Conservation (phyloP, 225 moss, liverwort and hornwort species). For the Pseudoscleropodium purum region DNA sequence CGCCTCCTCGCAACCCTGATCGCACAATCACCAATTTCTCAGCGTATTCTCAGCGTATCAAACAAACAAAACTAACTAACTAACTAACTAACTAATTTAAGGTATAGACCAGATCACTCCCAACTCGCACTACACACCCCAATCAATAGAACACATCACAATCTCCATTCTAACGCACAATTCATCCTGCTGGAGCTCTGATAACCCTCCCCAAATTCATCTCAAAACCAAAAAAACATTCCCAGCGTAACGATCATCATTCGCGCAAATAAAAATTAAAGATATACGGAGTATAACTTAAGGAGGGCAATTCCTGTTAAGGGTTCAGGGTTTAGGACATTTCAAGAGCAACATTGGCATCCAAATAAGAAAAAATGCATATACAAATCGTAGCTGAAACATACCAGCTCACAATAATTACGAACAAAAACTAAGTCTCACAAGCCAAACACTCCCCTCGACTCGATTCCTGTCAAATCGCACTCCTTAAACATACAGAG, state of each 20-base stretch:
- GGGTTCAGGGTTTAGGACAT: neutral
- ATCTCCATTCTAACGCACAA: neutral
- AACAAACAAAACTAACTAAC: no score
- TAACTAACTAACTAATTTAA: no score
- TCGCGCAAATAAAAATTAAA: neutral
- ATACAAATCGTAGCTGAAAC: neutral
- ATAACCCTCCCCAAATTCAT: neutral
- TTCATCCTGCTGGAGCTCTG: neutral
- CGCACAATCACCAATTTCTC: neutral
- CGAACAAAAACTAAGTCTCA: neutral
- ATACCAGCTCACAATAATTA: neutral
- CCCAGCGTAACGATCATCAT: neutral
- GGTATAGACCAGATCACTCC: neutral
- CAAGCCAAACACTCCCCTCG: neutral
- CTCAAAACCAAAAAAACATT: neutral
- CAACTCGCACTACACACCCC: neutral
- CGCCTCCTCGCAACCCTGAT: neutral
- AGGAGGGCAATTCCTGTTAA: no score
- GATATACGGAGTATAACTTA: no score
- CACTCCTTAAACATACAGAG: neutral
- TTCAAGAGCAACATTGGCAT: neutral
- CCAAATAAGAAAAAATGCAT: neutral
- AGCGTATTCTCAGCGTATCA: neutral
- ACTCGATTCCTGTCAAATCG: neutral
- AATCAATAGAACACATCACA: neutral